Conservation (phyloP, 495 filamentous ascomycete species). For the Tuber aestivum region DNA sequence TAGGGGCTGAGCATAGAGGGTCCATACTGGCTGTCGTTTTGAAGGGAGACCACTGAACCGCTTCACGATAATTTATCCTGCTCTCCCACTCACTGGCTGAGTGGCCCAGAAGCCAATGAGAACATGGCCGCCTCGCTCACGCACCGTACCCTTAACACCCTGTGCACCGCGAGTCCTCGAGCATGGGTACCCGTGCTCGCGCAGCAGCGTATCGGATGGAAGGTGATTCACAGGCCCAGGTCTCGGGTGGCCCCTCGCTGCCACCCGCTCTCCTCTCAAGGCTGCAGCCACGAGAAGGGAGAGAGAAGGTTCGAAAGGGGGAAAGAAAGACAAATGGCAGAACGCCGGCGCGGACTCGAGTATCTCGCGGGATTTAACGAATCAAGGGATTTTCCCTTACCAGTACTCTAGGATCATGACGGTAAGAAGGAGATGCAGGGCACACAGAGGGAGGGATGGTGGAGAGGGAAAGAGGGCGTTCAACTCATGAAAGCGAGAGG, state of each 20-base stretch:
- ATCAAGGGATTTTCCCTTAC: neutral
- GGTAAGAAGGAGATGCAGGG: neutral
- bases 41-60: no score
- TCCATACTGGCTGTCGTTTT: no score
- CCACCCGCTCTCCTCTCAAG: neutral
- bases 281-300: neutral
- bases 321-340: neutral
- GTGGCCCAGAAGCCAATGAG: no score
- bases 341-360: neutral
- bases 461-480: neutral
- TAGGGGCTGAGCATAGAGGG: no score
- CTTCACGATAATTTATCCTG: no score
- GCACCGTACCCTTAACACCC: no score
- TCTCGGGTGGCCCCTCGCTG: neutral
- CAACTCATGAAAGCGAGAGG: neutral
- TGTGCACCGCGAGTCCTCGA: no score
- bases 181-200: no score
- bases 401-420: neutral
- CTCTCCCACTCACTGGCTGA: no score
- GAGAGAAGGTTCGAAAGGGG: neutral
- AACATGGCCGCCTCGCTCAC: no score
- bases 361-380: slow-evolving; percentile 1
- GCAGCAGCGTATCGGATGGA: neutral
- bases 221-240: neutral
- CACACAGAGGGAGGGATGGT: neutral